phyloP scores from a whole-genome alignment of 78 protist genomes.

The Trichosphaerium sp. region DNA sequence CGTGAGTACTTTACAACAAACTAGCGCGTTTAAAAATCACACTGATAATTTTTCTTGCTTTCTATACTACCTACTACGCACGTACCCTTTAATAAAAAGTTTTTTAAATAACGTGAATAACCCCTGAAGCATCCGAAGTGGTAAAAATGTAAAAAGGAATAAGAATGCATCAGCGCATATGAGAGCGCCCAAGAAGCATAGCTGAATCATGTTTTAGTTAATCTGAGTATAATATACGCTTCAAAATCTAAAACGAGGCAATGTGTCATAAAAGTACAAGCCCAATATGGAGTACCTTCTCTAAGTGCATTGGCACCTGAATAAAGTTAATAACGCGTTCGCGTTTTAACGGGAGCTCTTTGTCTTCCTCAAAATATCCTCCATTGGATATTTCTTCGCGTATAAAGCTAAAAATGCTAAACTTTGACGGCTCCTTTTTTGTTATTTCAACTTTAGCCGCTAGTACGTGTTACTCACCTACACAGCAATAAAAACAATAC shows the following conservation, averaged over 20 bases:
- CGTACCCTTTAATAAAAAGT: conserved; percentile 27
- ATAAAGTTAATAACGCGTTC: conserved; percentile 50
- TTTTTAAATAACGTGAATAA: background rate
- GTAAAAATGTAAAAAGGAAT: conserved; percentile 37
- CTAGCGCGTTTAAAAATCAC: background rate
- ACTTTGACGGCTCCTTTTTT: too few relatives aligned
- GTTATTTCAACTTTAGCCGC: too few relatives aligned
- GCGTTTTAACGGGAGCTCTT: too few relatives aligned
- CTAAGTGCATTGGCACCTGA: conserved; percentile 49
- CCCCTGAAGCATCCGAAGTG: conserved; percentile 24
- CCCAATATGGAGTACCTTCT: background rate
- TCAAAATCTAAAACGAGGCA: too few relatives aligned
- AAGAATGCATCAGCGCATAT: conserved; percentile 36
- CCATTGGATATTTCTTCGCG: too few relatives aligned
- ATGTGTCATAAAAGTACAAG: too few relatives aligned
- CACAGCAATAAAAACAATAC: too few relatives aligned
- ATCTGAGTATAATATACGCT: too few relatives aligned
- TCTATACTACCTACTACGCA: too few relatives aligned
- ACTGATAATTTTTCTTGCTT: background rate
- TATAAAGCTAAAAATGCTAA: too few relatives aligned
- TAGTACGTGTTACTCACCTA: too few relatives aligned
- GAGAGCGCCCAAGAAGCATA: conserved; percentile 25
- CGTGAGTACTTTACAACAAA: background rate
- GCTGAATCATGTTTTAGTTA: background rate
- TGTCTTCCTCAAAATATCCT: too few relatives aligned